Conservation (phyloP, 371 early-diverging fungal genomes). For the Lichtheimia ornata region DNA sequence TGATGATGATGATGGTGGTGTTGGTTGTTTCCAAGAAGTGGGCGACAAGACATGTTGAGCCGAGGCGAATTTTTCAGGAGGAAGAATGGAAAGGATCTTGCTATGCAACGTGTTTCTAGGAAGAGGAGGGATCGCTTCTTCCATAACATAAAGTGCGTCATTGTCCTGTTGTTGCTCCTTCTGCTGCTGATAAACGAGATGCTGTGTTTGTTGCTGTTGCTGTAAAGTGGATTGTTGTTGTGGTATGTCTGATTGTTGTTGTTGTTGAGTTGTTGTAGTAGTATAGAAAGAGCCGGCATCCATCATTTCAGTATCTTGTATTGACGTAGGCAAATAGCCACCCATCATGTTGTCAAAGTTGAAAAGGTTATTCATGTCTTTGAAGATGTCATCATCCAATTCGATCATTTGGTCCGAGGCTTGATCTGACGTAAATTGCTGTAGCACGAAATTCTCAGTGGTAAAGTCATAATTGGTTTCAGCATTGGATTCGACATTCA, state of each 20-base stretch:
- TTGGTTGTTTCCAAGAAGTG: background rate
- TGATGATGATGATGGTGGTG: slow-evolving; percentile 19
- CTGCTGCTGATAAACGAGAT: slow-evolving; percentile 11
- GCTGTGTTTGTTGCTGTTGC: slow-evolving; percentile 3
- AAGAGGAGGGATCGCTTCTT: slow-evolving; percentile 19
- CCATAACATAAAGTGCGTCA: slow-evolving; percentile 19
- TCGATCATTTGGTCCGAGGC: slow-evolving; percentile 41
- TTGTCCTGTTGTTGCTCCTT: slow-evolving; percentile 7
- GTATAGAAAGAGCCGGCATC: background rate
- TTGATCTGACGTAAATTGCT: slow-evolving; percentile 52
- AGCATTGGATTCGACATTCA: background rate
- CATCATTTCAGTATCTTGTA: background rate
- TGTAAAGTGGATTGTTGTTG: background rate
- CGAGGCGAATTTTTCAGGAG: slow-evolving; percentile 31
- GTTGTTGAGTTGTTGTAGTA: background rate
- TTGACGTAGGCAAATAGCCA: background rate
- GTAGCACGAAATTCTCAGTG: slow-evolving; percentile 26
- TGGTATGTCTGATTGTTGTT: background rate
- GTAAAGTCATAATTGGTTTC: background rate
- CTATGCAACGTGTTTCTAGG: slow-evolving; percentile 17
- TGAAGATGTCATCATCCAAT: slow-evolving; percentile 27
- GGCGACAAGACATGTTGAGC: background rate
- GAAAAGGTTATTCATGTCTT: slow-evolving; percentile 1
- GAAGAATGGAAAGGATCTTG: slow-evolving; percentile 23
- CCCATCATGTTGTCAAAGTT: slow-evolving; percentile 3